Base-by-base conservation (phyloP, 345 rosid species). In the Murraya koenigii region DNA sequence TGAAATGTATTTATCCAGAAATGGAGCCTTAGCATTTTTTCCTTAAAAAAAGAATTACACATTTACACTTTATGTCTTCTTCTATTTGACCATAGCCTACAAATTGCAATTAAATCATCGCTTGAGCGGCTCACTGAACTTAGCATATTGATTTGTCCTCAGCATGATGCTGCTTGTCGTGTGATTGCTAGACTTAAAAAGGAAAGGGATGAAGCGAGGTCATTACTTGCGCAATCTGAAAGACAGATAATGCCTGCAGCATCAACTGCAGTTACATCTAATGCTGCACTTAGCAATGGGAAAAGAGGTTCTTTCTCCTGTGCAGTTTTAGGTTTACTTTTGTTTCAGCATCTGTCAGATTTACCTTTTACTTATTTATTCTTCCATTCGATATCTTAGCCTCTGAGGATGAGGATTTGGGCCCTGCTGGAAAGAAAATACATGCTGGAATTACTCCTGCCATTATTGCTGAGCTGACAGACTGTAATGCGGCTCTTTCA, bases 121-220 rank as follows among this genome's bases (percentile, higher is more conserved):
- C 55, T 35, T 58, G 14, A 33, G 54, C 36, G 4, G 52, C 58
- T 15, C 22, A 19, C 9, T 44, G 68, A 55, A 58, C 49, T 63
- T 59, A 78, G 22, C 65, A n/a, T 61, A 28, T 80, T 59, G 33
- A 77, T 67, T 74, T 79, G 62, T 70, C 3, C 32, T 35, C 88
- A 96, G 99, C 99, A 90, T 84, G 99, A 96, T 88, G 97, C 98
- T 82, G 98, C 99, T 66, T 96, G 99, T 87, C 98, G 98, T 23
- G 99, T 96, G 77, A 96, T 96, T 88, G 99, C 98, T 62, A 92
- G 99, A 80, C 93, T 96, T 71, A 94, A 86, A 78, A 96, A 92
- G 81, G 99, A 96, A 87, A 88, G 95, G 80, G 97, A 96, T 78
- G 99, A 96, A 80, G 91, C 98, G 26, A 87, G 89, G 77, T 83